Evolutionary conservation across 2,329 filamentous ascomycete genomes (phyloP), one percentile per base, ranked within the genome.

Genomic region (Xylaria sp.): DNA sequence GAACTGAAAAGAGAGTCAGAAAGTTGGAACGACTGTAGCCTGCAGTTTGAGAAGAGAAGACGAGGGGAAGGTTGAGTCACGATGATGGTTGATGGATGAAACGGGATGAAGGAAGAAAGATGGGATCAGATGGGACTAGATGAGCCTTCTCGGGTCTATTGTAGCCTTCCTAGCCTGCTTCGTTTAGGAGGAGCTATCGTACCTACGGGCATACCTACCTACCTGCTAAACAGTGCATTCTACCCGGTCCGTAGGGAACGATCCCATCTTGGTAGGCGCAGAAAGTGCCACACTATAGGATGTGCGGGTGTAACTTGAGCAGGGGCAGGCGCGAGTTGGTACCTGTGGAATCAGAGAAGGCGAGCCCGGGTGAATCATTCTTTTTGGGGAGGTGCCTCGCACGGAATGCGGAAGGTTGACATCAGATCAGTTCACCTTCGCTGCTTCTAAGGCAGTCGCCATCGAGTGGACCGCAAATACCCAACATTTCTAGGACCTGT

Each of bases 41-140:
- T 46, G 63, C 64, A 65, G 63, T 57, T 55, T 19, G 48, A 62
- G 58, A 62, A 60, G 54, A 59, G 62, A 58, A 59, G 10, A 23
- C 6, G 44, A 53, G 34, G 49, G 54, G 57, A 46, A 47, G 13
- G 11, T 4, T 11, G 11, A 46, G 42, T 46, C 11, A 46, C 42
- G 42, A 46, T 46, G 9, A 16, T 6, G 11, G 8, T 42, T 54
- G 61, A 60, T 51, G 57, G 44, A 57, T 30, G 23, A 5, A 5
- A 30, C 5, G 23, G 13, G 52, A 46, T 18, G 23, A 30, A 30
- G 23, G 23, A 48, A 56, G 61, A 60, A 51, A 58, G 44, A 57
- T 30, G 23, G 23, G 23, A 30, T 30, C 23, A 19, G 52, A 46
- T 18, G 23, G 56, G 39, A 47, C 35, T 18, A 37, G 47, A 39